phyloP scores from a whole-genome alignment of 1,284 basidiomycete genomes.

The Ceraceosorus guamensis region DNA sequence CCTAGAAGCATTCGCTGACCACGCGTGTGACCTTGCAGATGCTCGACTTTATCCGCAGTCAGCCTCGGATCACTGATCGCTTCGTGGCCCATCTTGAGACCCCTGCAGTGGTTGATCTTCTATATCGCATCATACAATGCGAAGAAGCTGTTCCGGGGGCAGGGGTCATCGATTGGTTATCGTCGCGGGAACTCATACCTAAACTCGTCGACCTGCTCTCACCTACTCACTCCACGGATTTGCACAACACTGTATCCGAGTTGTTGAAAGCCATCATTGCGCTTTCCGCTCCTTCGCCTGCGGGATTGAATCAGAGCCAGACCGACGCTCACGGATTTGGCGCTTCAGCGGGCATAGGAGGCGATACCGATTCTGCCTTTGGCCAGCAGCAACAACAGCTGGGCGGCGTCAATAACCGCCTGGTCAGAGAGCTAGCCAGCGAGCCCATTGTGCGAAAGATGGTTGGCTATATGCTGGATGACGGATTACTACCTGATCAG shows the following conservation, averaged over 20 bases:
- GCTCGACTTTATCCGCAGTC: slow-evolving; percentile 78
- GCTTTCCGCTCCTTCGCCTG: slow-evolving; percentile 81
- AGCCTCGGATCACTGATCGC: slow-evolving; percentile 74
- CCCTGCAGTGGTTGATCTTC: slow-evolving; percentile 81
- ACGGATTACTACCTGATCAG: slow-evolving; percentile 38
- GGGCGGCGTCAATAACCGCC: slow-evolving; percentile 58
- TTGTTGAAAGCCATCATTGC: slow-evolving; percentile 91
- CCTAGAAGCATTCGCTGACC: not conserved
- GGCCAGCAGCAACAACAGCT: slow-evolving; percentile 16
- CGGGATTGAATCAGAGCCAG: slow-evolving; percentile 49
- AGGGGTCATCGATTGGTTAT: slow-evolving; percentile 86
- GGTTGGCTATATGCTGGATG: slow-evolving; percentile 70
- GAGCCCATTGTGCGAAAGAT: slow-evolving; percentile 67
- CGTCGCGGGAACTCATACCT: slow-evolving; percentile 72
- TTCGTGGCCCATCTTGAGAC: slow-evolving; percentile 80
- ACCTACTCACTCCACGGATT: slow-evolving; percentile 66
- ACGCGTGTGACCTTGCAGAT: slow-evolving; percentile 58
- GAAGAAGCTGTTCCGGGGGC: slow-evolving; percentile 77
- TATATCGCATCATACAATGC: slow-evolving; percentile 83
- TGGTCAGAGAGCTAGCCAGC: slow-evolving; percentile 82
- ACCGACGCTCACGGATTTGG: slow-evolving; percentile 19
- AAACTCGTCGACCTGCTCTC: slow-evolving; percentile 76
- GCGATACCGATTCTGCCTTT: too few species aligned
- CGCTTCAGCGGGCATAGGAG: too few species aligned
- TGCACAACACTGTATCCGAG: slow-evolving; percentile 82